Base-by-base conservation (phyloP, 345 rosid genomes). In the Gynandropsis gynandra region DNA sequence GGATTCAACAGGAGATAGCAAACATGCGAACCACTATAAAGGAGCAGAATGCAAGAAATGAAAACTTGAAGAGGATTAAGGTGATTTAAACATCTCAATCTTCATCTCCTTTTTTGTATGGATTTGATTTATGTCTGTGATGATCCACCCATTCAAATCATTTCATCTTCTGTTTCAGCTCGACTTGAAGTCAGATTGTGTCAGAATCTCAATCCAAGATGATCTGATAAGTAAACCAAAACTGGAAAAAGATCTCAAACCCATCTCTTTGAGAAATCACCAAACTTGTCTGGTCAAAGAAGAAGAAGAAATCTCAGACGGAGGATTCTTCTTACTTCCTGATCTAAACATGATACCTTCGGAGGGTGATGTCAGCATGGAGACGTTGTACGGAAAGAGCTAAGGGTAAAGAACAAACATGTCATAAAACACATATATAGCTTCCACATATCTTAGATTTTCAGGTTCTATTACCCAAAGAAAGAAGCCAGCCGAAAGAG, bases 1-100 rank as follows among this genome's bases (percentile, higher is more conserved):
- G 64, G 34, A 14, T 63, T 64, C 32, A 59, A 59, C 77, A 88
- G 95, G 83, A 89, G 59, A 44, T 89, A 33, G 78, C 83, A 24
- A 69, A 72, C 4, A 47, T 79, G 39, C 73, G 62, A 31, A 73
- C 79, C 16, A 77, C 80, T 20, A 76, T 56, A 19, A 46, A 70
- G 38, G 80, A 77, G 43, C 76, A 74, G 24, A 71, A 54, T 24
- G 69, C 60, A 9, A 73, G 46, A 59, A 89, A 86, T 41, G 74
- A 78, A 61, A 77, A 58, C 60, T 65, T 89, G 74, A 89, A 89
- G 75, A 80, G 73, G 59, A 76, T 80, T 14, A 89, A 83, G 96
- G 97, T 86, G 38, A 12, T 3, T n/a, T n/a, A n/a, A n/a, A n/a
- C n/a, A n/a, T n/a, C n/a, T n/a, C n/a, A n/a, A n/a, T n/a, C n/a